Evolutionary conservation across 2,329 filamentous ascomycete genomes (phyloP).

Genomic region (Xylaria sp.): DNA sequence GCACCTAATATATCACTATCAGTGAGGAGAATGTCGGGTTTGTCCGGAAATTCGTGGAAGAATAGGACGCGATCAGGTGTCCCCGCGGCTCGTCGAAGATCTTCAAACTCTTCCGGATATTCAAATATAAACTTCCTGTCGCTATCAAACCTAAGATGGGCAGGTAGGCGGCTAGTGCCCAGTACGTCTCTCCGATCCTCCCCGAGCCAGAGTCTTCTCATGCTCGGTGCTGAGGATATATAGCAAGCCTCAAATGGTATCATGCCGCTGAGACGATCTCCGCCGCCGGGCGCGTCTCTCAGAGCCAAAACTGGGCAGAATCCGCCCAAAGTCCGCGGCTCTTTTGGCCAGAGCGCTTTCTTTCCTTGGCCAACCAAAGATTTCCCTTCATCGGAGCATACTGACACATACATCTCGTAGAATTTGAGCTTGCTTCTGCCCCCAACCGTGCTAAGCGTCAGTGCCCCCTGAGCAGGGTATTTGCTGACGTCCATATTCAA

Average conservation of each 20-base stretch:
- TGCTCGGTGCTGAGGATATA: conserved; percentile 53
- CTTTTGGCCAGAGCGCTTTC: conserved; percentile 40
- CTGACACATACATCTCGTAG: conserved; percentile 51
- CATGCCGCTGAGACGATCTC: conserved; percentile 53
- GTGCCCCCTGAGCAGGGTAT: conserved; percentile 53
- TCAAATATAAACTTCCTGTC: conserved; percentile 37
- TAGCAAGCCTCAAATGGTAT: conserved; percentile 57
- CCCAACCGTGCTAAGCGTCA: conserved; percentile 37
- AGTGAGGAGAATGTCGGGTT: conserved; percentile 23
- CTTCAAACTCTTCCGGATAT: conserved; percentile 39
- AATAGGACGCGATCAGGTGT: conserved; percentile 47
- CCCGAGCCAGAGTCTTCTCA: conserved; percentile 52
- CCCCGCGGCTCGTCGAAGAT: conserved; percentile 31
- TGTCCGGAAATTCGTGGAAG: conserved; percentile 35
- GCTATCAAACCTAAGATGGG: conserved; percentile 45
- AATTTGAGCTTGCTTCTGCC: conserved; percentile 38
- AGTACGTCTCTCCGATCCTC: conserved; percentile 57
- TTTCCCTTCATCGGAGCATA: conserved; percentile 42
- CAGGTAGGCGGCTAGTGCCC: conserved; percentile 54
- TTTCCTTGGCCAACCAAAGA: conserved; percentile 46
- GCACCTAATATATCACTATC: conserved; percentile 38
- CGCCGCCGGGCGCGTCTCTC: conserved; percentile 10
- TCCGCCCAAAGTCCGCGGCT: conserved; percentile 42
- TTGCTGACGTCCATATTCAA: conserved; percentile 48
- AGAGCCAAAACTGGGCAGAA: conserved; percentile 46